These are phyloP conservation scores for Monascus ruber DNA, from an alignment of 2,329 filamentous ascomycete genomes.

Conservation along the genomic window DNA sequence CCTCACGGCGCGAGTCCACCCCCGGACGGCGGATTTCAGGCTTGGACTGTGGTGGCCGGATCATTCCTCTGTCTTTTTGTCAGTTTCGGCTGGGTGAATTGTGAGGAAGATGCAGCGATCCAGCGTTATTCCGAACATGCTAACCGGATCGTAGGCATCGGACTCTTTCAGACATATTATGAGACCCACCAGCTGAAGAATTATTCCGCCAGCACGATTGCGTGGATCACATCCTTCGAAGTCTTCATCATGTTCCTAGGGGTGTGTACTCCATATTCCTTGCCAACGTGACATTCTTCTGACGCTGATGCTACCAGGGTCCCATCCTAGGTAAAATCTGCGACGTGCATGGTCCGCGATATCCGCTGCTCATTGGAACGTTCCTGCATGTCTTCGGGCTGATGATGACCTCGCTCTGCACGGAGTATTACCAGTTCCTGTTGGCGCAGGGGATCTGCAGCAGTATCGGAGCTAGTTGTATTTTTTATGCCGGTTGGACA, in stretches of 20 bases:
- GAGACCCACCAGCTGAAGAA: conserved; percentile 34
- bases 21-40: conserved; percentile 20
- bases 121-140: too few relatives aligned
- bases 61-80: conserved; percentile 37
- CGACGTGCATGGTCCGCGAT: conserved; percentile 50
- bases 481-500: conserved; percentile 28
- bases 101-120: conserved; percentile 13
- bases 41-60: conserved; percentile 38
- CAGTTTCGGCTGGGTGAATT: conserved; percentile 42
- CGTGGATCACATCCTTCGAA: conserved; percentile 50
- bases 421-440: conserved; percentile 43
- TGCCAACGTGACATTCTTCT: background rate
- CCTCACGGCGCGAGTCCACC: background rate
- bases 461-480: conserved; percentile 34
- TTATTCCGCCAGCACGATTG: conserved; percentile 42
- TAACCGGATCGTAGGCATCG: conserved; percentile 23
- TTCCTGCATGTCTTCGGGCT: conserved; percentile 43
- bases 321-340: conserved; percentile 50
- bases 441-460: conserved; percentile 42
- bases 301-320: conserved; percentile 19
- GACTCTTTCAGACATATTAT: conserved; percentile 50
- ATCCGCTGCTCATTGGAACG: conserved; percentile 38
- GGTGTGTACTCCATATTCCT: conserved; percentile 2
- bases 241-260: conserved; percentile 44
- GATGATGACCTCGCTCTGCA: conserved; percentile 43